These are phyloP conservation scores for Incumbomyces delicatus DNA, from an alignment of 2,329 filamentous ascomycete species.

Conservation along the genomic window DNA sequence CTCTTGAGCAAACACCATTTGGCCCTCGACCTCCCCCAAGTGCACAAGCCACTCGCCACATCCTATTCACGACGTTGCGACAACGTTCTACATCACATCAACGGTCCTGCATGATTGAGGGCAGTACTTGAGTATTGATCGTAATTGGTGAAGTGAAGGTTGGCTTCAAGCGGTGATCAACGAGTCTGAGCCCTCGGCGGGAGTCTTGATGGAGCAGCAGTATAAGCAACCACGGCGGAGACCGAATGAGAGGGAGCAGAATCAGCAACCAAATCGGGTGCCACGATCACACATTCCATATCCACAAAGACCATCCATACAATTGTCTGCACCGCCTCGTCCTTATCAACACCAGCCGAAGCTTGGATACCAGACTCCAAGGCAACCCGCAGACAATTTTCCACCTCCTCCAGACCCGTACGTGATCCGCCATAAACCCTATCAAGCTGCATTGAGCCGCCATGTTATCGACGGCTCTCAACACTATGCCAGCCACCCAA, in stretches of 20 bases:
- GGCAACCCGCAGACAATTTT: not conserved
- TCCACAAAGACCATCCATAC: not conserved
- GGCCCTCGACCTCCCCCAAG: too few species aligned
- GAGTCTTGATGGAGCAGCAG: not conserved
- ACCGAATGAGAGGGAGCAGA: not conserved
- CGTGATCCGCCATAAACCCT: not conserved
- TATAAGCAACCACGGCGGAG: not conserved
- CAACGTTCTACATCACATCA: too few species aligned
- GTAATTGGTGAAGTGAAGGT: too few species aligned
- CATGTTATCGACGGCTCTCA: not conserved
- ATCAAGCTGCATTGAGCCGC: not conserved
- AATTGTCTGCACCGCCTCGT: not conserved
- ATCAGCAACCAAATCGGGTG: not conserved
- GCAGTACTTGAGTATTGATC: too few species aligned
- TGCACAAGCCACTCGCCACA: too few species aligned
- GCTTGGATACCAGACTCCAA: not conserved
- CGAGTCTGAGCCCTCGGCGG: not conserved
- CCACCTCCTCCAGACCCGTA: not conserved
- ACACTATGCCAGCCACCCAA: not conserved
- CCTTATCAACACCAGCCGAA: not conserved
- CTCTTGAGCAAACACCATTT: too few species aligned
- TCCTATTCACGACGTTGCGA: too few species aligned
- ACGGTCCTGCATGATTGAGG: too few species aligned
- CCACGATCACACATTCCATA: not conserved
- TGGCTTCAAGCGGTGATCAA: not conserved